These are phyloP conservation scores for Leccinum truebloodii DNA, from an alignment of 768 basidiomycete species.

Conservation along the genomic window DNA sequence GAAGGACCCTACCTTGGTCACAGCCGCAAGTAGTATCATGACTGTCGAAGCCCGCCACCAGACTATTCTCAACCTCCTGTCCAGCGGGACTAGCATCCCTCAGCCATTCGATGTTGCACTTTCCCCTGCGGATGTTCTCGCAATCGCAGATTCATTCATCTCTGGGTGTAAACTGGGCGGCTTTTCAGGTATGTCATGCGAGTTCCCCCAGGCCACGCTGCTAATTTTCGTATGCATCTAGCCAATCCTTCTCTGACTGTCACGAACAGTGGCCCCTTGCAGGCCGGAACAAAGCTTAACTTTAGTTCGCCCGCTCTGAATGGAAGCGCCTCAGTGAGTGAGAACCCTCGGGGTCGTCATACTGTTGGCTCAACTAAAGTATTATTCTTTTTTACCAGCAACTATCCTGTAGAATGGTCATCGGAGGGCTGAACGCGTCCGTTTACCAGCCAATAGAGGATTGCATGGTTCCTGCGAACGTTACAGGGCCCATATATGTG, in stretches of 20 bases:
- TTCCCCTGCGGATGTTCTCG: conserved; percentile 68
- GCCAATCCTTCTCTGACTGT: conserved; percentile 61
- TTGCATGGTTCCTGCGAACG: conserved; percentile 63
- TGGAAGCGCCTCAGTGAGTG: conserved; percentile 43
- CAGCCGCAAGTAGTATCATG: conserved; percentile 70
- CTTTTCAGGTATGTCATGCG: conserved; percentile 44
- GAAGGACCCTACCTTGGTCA: conserved; percentile 57
- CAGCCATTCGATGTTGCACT: conserved; percentile 73
- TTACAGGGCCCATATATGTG: conserved; percentile 76
- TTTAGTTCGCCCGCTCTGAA: conserved; percentile 62
- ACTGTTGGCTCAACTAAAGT: conserved; percentile 10
- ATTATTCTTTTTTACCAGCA: conserved; percentile 34
- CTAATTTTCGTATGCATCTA: conserved; percentile 20
- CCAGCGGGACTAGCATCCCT: conserved; percentile 57
- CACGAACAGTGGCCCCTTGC: conserved; percentile 62
- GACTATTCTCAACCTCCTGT: conserved; percentile 71
- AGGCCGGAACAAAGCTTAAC: conserved; percentile 58
- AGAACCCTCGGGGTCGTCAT: conserved; percentile 29
- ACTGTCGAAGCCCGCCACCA: conserved; percentile 86
- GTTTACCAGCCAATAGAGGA: conserved; percentile 57
- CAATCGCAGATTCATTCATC: conserved; percentile 68
- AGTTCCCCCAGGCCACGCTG: neutral
- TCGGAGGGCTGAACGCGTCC: conserved; percentile 58
- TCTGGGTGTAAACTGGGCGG: conserved; percentile 62
- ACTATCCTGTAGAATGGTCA: conserved; percentile 75